A percentile compares a stretch with the other conserved stretches of the same genome.
Evolutionary conservation across 176 grass and related monocot species (phyloP).

Genomic region (Puya raimondii): DNA sequence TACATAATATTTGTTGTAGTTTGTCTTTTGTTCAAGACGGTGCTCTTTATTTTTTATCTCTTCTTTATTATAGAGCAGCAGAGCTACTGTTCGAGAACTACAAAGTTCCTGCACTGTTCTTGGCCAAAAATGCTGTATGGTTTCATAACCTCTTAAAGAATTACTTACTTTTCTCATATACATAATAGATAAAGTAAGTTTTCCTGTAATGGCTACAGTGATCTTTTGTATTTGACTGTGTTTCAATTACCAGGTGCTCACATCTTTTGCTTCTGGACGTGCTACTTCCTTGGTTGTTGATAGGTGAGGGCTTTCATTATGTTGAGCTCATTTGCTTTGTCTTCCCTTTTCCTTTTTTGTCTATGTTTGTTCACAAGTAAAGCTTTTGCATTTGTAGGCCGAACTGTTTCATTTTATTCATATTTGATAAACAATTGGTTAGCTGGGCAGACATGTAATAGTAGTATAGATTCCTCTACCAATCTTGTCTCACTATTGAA

Average conservation of each 20-base stretch:
- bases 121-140: slow-evolving; percentile 98
- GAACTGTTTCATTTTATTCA: background rate
- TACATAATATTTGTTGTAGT: background rate
- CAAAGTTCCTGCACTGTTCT: slow-evolving; percentile 91
- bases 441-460: background rate
- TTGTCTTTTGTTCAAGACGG: background rate
- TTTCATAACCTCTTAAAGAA: slow-evolving; percentile 22
- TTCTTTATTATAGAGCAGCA: slow-evolving; percentile 52
- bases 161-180: slow-evolving; percentile 23
- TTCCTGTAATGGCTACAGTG: background rate
- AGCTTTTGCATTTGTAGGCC: background rate
- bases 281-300: slow-evolving; percentile 97
- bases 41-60: slow-evolving; percentile 20
- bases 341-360: background rate
- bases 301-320: slow-evolving; percentile 46
- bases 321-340: slow-evolving; percentile 1
- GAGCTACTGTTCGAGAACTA: slow-evolving; percentile 99
- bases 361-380: background rate
- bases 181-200: slow-evolving; percentile 17
- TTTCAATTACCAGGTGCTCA: slow-evolving; percentile 66
- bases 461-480: too few relatives aligned
- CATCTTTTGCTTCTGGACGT: slow-evolving; percentile 97
- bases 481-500: too few relatives aligned
- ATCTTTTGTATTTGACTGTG: background rate
- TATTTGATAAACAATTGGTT: background rate